phyloP scores from a whole-genome alignment of 78 protist genomes.

The Carpediemonas membranifera region DNA sequence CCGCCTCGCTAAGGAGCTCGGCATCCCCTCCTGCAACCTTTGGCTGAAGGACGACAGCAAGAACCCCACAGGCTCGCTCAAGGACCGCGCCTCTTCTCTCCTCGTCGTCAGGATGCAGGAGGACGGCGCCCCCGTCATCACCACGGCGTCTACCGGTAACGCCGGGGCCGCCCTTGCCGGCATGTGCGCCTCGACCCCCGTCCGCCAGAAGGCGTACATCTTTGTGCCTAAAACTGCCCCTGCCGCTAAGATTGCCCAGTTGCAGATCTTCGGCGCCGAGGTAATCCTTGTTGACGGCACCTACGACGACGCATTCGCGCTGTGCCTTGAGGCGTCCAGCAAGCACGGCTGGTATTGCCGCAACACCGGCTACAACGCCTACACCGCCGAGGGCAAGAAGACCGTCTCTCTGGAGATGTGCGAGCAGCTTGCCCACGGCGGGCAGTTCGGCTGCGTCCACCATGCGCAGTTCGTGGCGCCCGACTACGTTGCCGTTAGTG shows the following conservation, averaged over 20 bases:
- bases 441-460: too few species aligned
- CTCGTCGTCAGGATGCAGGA: constrained; percentile 1
- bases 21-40: background rate
- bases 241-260: constrained; percentile 37
- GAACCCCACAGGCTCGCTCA: constrained; percentile 41
- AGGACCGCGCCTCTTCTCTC: constrained; percentile 40
- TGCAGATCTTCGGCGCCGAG: constrained; percentile 15
- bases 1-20: background rate
- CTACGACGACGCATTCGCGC: constrained; percentile 32
- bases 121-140: background rate
- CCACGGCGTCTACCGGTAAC: constrained; percentile 47
- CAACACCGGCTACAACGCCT: constrained; percentile 33
- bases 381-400: constrained; percentile 46
- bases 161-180: constrained; percentile 42
- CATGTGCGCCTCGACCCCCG: constrained; percentile 8
- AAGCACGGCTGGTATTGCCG: constrained; percentile 28
- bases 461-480: constrained; percentile 33
- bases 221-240: constrained; percentile 38
- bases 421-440: constrained; percentile 34
- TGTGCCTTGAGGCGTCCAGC: constrained; percentile 1
- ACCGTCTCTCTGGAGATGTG: constrained; percentile 42
- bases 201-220: background rate
- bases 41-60: constrained; percentile 38
- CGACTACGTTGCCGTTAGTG: constrained; percentile 24
- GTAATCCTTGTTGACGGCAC: constrained; percentile 32